Evolutionary conservation across 2,329 filamentous ascomycete genomes (phyloP).

Genomic region (Pyrenophora teres): DNA sequence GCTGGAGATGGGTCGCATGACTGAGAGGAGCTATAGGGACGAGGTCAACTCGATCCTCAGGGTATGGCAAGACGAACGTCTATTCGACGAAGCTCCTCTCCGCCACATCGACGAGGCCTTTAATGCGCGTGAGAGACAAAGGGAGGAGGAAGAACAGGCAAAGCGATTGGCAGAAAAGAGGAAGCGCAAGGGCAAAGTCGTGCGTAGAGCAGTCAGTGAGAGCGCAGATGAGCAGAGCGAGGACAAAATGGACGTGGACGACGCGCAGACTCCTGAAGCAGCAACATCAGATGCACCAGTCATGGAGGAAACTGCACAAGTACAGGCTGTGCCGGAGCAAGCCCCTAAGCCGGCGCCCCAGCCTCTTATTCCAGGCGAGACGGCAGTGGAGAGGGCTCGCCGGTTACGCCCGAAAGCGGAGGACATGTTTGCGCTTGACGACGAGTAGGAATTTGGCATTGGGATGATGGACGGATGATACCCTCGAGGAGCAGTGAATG

Average conservation of each 20-base stretch:
- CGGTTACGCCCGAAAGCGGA: conserved; percentile 44
- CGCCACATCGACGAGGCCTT: conserved; percentile 35
- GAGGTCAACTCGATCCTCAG: conserved; percentile 41
- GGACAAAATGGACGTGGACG: conserved; percentile 27
- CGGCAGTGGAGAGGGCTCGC: conserved; percentile 43
- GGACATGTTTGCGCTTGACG: conserved; percentile 48
- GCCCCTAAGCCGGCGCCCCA: background rate
- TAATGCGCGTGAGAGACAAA: conserved; percentile 47
- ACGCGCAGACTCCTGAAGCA: conserved; percentile 5
- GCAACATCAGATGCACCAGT: background rate
- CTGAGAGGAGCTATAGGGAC: conserved; percentile 61
- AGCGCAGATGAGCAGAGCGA: conserved; percentile 22
- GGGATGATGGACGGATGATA: conserved; percentile 5
- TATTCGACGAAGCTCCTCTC: conserved; percentile 39
- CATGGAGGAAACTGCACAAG: background rate
- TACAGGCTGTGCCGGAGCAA: background rate
- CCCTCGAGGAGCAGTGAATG: conserved; percentile 1
- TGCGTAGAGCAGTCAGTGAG: conserved; percentile 10
- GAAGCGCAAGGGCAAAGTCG: conserved; percentile 23
- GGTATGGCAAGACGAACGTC: conserved; percentile 40
- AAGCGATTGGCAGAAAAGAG: conserved; percentile 64
- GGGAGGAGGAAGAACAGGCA: conserved; percentile 62
- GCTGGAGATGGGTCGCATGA: conserved; percentile 77
- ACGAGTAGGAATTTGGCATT: conserved; percentile 2
- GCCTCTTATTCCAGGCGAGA: conserved; percentile 36